phyloP scores from a whole-genome alignment of 352 stramenopile genomes.

The Globisporangium polare region DNA sequence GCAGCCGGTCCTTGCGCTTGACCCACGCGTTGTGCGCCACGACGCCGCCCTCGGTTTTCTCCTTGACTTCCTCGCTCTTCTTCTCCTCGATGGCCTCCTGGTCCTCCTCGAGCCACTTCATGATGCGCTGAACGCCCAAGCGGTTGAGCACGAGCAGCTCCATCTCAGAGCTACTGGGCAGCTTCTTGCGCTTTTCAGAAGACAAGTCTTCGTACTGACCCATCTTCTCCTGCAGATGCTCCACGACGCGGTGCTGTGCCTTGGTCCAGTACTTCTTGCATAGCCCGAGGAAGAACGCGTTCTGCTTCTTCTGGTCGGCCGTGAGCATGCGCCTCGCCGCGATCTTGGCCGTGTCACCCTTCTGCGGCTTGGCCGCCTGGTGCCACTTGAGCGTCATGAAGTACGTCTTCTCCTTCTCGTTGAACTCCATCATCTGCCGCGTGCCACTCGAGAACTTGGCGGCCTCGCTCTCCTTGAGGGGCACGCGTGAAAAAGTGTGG shows the following conservation, averaged over 20 bases:
- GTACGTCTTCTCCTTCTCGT: slow-evolving; percentile 42
- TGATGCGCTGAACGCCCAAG: slow-evolving; percentile 64
- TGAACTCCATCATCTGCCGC: slow-evolving; percentile 81
- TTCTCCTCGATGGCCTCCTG: slow-evolving; percentile 61
- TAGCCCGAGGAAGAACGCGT: slow-evolving; percentile 63
- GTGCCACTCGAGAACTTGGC: slow-evolving; percentile 68
- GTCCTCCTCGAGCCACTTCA: slow-evolving; percentile 77
- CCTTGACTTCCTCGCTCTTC: slow-evolving; percentile 60
- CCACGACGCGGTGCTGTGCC: slow-evolving; percentile 67
- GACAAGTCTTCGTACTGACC: slow-evolving; percentile 20
- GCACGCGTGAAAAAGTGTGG: slow-evolving; percentile 73
- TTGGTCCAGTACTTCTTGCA: slow-evolving; percentile 76
- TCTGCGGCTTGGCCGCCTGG: slow-evolving; percentile 73
- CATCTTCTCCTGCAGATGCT: slow-evolving; percentile 69
- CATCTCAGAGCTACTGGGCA: slow-evolving; percentile 29
- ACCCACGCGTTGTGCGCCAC: slow-evolving; percentile 76
- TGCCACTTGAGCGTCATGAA: slow-evolving; percentile 87
- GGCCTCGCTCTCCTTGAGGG: slow-evolving; percentile 50
- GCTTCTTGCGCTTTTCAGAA: slow-evolving; percentile 20
- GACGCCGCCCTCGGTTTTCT: slow-evolving; percentile 70
- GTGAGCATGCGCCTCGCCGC: slow-evolving; percentile 59
- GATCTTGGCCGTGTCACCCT: slow-evolving; percentile 84
- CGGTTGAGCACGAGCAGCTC: slow-evolving; percentile 59
- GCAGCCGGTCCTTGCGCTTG: slow-evolving; percentile 74
- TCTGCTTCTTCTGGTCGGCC: slow-evolving; percentile 73